Base-by-base conservation (phyloP, 495 filamentous ascomycete genomes). In the Neurospora hispaniola region DNA sequence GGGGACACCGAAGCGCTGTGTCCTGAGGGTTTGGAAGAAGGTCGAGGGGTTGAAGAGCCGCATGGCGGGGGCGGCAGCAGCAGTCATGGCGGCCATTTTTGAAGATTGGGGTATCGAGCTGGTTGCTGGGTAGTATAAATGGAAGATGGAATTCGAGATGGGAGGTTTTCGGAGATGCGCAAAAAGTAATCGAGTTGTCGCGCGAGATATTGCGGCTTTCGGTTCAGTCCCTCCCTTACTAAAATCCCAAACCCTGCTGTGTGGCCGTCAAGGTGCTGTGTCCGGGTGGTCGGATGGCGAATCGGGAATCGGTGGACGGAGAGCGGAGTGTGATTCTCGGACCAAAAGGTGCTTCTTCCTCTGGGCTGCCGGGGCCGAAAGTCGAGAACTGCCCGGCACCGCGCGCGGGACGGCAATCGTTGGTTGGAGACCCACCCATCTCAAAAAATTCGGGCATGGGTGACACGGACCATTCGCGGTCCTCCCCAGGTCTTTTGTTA, bases 21-120 rank as follows among this genome's bases (percentile, higher is more conserved):
- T 81, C 78, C 82, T 80, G 73, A 82, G 78, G 44, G 83, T 75
- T 46, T 81, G 75, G 70, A 82, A 80, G 73, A 84, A 75, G 69
- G 73, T 75, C 59, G 84, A 76, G 43, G 78, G 75, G 70, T 86
- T 73, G 7, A 86, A 79, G 74, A 82, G 80, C 38, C 81, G 76
- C 74, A 79, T 62, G 71, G 84, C 70, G 16, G 75, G 72, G 73
- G 75, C 66, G 41, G 75, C 35, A 46, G 74, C 35, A 69, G 74
- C 35, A 69, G 76, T 76, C 73, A 76, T 80, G 48, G 74, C 35
- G 62, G 76, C 77, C 73, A 76, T 80, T 39, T 39, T 75, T 80
- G 80, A 78, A 70, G 74, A 72, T 66, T 27, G 27, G 54, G 27
- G 54, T 35, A 62, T 35, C 14, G 12, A 14, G 27, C 27, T 23